A percentile compares a stretch with the other conserved stretches of the same genome.
phyloP scores from a whole-genome alignment of 1,139 yeast species.

The Blastobotrys ciferrii region DNA sequence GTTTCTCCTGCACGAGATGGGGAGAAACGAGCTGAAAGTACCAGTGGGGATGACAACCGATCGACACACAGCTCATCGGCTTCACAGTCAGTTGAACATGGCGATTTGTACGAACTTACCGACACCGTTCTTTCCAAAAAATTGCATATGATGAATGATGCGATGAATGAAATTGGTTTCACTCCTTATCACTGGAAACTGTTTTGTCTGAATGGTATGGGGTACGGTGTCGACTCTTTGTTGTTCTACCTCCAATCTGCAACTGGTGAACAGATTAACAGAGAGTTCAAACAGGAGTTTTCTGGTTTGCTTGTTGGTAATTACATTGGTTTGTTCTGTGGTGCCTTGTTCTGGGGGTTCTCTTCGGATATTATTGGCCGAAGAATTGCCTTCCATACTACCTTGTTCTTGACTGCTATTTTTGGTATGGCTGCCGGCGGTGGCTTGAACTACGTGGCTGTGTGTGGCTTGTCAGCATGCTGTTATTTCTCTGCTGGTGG shows the following conservation, averaged over 20 bases:
- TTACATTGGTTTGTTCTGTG: conserved; percentile 49
- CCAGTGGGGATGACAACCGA: not conserved
- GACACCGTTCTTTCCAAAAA: conserved; percentile 26
- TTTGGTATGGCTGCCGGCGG: conserved; percentile 56
- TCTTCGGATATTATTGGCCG: conserved; percentile 62
- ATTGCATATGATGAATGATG: conserved; percentile 32
- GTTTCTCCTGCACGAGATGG: not conserved
- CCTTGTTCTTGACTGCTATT: conserved; percentile 49
- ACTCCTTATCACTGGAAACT: conserved; percentile 33
- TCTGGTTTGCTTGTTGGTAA: conserved; percentile 44
- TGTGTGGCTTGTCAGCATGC: conserved; percentile 48
- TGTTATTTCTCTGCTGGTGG: conserved; percentile 47
- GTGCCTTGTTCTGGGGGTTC: conserved; percentile 58
- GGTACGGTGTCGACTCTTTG: conserved; percentile 63
- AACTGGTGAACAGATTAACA: conserved; percentile 35
- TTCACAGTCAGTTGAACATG: not conserved
- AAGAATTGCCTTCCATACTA: conserved; percentile 53
- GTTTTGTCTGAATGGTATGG: conserved; percentile 49
- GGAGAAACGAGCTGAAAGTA: not conserved
- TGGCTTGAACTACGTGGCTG: conserved; percentile 45
- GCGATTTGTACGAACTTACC: conserved; percentile 13
- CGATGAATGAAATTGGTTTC: conserved; percentile 32
- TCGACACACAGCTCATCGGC: not conserved
- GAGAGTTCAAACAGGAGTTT: conserved; percentile 27
- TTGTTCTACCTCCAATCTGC: conserved; percentile 49